Evolutionary conservation across 192 early-diverging fungal species (phyloP), one percentile per base, ranked within the genome.

Genomic region (Pilobolus umbonatus): DNA sequence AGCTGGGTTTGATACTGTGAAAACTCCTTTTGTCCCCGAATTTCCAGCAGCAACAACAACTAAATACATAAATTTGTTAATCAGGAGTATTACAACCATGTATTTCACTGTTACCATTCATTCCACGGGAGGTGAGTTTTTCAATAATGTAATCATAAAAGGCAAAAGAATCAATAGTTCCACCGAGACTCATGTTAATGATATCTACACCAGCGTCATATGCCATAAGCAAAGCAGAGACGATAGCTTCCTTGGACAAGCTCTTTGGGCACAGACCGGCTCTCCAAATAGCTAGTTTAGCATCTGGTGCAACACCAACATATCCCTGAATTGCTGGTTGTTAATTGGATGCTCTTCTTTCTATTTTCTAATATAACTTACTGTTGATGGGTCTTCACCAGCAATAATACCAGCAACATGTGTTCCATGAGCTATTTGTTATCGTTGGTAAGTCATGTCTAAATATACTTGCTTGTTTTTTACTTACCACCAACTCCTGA

Each of bases 131-230:
- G n/a, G n/a, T n/a, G n/a, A n/a, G n/a, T n/a, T n/a, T n/a, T n/a
- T n/a, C n/a, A n/a, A n/a, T n/a, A n/a, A n/a, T n/a, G n/a, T n/a
- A n/a, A n/a, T n/a, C n/a, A n/a, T n/a, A n/a, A n/a, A n/a, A n/a
- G n/a, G n/a, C n/a, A n/a, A n/a, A 77, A n/a, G n/a, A n/a, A n/a
- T 74, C 10, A 80, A 86, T n/a, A n/a, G n/a, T n/a, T n/a, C n/a
- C n/a, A 49, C 90, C 94, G 49, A 95, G 62, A 48, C 86, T 88
- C 61, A 95, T 72, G 75, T 85, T 93, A 64, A 96, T 87, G 39
- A 96, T 65, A 53, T 96, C 80, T 28, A 22, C 50, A 67, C 57
- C 58, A n/a, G 90, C 90, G 0, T 60, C 64, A 44, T 78, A 75
- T 4, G 92, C 94, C 4, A 64, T 62, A 61, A 84, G 68, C 64